Percentiles rank a stretch among this genome's conserved stretches.
phyloP scores from a whole-genome alignment of 805 yeast species.

The Jamesozyma piceae region DNA sequence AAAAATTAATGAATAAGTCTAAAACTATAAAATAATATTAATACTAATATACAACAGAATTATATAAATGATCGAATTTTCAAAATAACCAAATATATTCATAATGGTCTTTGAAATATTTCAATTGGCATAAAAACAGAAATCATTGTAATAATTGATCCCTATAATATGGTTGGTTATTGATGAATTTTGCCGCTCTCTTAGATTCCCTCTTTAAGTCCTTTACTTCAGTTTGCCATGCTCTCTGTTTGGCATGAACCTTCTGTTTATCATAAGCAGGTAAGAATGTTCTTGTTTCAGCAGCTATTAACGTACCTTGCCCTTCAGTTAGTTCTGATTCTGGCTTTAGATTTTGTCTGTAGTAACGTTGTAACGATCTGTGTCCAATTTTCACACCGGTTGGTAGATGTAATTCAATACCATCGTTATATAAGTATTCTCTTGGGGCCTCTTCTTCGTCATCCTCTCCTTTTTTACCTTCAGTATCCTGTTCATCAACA shows the following conservation, averaged over 20 bases:
- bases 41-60: too few relatives aligned
- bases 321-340: conserved; percentile 58
- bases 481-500: conserved; percentile 14
- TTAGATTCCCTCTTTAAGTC: conserved; percentile 41
- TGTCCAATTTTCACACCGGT: conserved; percentile 82
- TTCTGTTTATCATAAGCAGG: conserved; percentile 37
- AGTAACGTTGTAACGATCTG: conserved; percentile 69
- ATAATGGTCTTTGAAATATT: too few relatives aligned
- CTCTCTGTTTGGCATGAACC: conserved; percentile 44
- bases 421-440: conserved; percentile 45
- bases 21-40: too few relatives aligned
- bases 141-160: conserved; percentile 54
- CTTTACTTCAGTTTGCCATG: conserved; percentile 57
- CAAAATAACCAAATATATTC: too few relatives aligned
- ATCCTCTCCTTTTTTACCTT: conserved; percentile 17
- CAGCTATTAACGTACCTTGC: conserved; percentile 78
- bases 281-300: conserved; percentile 53
- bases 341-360: conserved; percentile 62
- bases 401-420: conserved; percentile 70
- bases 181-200: conserved; percentile 68
- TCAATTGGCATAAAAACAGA: too few relatives aligned
- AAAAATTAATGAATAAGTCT: too few relatives aligned
- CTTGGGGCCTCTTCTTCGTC: conserved; percentile 29
- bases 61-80: too few relatives aligned
- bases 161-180: conserved; percentile 82